These are phyloP conservation scores for Epichloe aotearoae DNA, from an alignment of 2,329 filamentous ascomycete genomes.

Conservation along the genomic window DNA sequence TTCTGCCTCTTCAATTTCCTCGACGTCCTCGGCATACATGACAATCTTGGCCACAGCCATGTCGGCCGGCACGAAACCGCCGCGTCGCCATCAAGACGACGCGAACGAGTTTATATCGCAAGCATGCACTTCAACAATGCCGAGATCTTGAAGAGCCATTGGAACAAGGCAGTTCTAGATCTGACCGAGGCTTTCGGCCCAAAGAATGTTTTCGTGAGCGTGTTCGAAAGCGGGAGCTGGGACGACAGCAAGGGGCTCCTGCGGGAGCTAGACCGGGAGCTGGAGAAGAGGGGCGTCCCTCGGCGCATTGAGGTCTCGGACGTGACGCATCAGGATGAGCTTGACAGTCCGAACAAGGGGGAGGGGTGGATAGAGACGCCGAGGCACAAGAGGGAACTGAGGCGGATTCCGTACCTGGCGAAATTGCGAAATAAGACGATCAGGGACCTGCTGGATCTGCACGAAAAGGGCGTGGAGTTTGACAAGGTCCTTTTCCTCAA, in stretches of 20 bases:
- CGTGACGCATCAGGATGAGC: constrained; percentile 44
- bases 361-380: constrained; percentile 54
- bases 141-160: constrained; percentile 43
- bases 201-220: constrained; percentile 53
- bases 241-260: constrained; percentile 54
- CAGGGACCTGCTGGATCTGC: constrained; percentile 39
- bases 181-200: constrained; percentile 44
- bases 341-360: constrained; percentile 26
- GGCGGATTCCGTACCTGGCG: constrained; percentile 58
- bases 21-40: constrained; percentile 26
- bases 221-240: constrained; percentile 56
- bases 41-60: constrained; percentile 18
- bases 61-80: constrained; percentile 9
- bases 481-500: constrained; percentile 50
- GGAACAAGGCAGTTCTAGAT: constrained; percentile 46
- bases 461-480: constrained; percentile 34
- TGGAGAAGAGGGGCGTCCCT: constrained; percentile 38
- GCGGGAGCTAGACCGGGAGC: constrained; percentile 37
- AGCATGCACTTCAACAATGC: constrained; percentile 58
- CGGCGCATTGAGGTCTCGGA: constrained; percentile 44
- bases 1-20: constrained; percentile 24
- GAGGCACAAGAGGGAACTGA: constrained; percentile 37
- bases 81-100: constrained; percentile 10
- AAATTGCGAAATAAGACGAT: constrained; percentile 51
- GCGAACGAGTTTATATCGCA: constrained; percentile 48